Evolutionary conservation across 73 alveolate species (phyloP).

Genomic region (Paraurostyla sp.): DNA sequence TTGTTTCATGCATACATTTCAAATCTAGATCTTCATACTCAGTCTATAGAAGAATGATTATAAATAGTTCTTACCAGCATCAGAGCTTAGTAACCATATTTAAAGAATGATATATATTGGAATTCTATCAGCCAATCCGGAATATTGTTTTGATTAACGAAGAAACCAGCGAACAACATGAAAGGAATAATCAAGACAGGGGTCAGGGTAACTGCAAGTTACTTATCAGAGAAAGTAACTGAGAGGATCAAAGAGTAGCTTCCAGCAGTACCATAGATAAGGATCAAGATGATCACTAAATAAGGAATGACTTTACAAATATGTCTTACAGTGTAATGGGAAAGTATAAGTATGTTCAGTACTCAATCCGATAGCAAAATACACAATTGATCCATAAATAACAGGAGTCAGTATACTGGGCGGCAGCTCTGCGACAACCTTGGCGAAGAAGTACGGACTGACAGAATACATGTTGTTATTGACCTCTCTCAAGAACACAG

Average conservation of each 20-base stretch:
- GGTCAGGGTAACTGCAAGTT: slow-evolving; percentile 51
- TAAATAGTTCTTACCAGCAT: slow-evolving; percentile 25
- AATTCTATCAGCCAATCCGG: slow-evolving; percentile 67
- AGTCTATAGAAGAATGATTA: neutral
- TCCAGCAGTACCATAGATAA: slow-evolving; percentile 33
- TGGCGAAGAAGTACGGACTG: slow-evolving; percentile 76
- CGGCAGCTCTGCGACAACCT: slow-evolving; percentile 76
- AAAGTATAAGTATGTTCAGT: neutral
- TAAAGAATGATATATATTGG: slow-evolving; percentile 72
- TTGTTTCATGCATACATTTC: slow-evolving; percentile 50
- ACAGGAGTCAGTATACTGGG: slow-evolving; percentile 36
- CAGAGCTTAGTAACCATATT: slow-evolving; percentile 72
- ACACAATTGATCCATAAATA: slow-evolving; percentile 16
- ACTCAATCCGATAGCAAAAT: slow-evolving; percentile 65
- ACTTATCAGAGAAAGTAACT: slow-evolving; percentile 8
- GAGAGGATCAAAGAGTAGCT: slow-evolving; percentile 47
- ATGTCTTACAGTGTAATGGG: slow-evolving; percentile 41
- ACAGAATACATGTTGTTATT: slow-evolving; percentile 70
- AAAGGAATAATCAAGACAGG: slow-evolving; percentile 71
- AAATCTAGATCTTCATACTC: slow-evolving; percentile 52
- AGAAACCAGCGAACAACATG: slow-evolving; percentile 77
- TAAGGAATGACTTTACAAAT: neutral
- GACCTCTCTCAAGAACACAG: slow-evolving; percentile 81
- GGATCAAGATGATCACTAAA: slow-evolving; percentile 17
- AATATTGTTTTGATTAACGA: slow-evolving; percentile 66